A percentile compares a stretch with the other conserved stretches of the same genome.
Conservation (phyloP, 2,329 filamentous ascomycete genomes). For the Grosmannia serpens region DNA sequence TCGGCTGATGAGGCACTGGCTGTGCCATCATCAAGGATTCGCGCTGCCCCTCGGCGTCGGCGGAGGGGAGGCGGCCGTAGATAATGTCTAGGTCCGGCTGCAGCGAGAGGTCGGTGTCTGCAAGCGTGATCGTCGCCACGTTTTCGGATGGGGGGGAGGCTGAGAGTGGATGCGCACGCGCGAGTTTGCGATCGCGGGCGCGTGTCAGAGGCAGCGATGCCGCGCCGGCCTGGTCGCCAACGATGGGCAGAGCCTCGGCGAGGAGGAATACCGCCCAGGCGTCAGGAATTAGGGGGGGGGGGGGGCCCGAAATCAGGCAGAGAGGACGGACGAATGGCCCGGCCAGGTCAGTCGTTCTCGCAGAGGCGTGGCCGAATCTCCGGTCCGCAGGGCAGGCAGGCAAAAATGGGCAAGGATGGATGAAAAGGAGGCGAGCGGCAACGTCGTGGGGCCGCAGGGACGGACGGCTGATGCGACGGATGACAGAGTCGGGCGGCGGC, state of each 20-base stretch:
- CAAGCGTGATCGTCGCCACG: slow-evolving; percentile 43
- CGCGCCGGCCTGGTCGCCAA: neutral
- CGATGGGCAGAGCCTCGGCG: neutral
- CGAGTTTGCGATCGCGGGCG: slow-evolving; percentile 13
- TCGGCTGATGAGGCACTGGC: slow-evolving; percentile 55
- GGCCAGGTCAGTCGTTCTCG: neutral
- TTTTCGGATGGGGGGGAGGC: slow-evolving; percentile 19
- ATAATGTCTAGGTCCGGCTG: slow-evolving; percentile 49
- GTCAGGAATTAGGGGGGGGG: neutral
- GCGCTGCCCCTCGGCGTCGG: slow-evolving; percentile 36
- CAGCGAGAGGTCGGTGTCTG: slow-evolving; percentile 44
- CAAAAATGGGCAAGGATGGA: neutral
- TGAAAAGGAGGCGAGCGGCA: neutral
- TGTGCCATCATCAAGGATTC: slow-evolving; percentile 62
- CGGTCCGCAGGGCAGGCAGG: neutral
- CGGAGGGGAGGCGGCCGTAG: slow-evolving; percentile 31
- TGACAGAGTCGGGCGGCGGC: neutral
- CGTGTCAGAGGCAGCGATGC: slow-evolving; percentile 6
- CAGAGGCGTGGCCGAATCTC: neutral
- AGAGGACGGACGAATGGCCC: neutral
- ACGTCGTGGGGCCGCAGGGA: neutral
- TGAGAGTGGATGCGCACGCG: slow-evolving; percentile 13
- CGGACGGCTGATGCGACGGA: neutral
- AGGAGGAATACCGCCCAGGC: neutral
- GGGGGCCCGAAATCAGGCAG: neutral